A percentile compares a stretch with the other conserved stretches of the same genome.
Evolutionary conservation across 345 rosid genomes (phyloP).

Genomic region (Durio zibethinus): DNA sequence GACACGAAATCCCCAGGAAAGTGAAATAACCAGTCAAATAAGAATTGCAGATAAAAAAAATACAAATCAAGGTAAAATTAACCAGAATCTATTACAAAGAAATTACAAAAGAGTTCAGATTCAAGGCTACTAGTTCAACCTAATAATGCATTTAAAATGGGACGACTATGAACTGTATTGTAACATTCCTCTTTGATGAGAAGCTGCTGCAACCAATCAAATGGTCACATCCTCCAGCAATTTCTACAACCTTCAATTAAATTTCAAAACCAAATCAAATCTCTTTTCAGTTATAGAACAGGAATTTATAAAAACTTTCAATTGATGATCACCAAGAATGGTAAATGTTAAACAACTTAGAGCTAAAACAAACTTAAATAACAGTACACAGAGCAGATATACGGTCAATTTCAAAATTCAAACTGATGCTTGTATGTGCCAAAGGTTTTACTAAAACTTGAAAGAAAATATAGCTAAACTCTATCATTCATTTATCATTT

Average conservation of each 20-base stretch:
- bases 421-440: not conserved
- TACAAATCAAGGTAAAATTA: not conserved
- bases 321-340: not conserved
- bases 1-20: too few relatives aligned
- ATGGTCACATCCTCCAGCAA: not conserved
- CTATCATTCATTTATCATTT: not conserved
- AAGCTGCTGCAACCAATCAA: not conserved
- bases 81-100: not conserved
- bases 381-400: not conserved
- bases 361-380: not conserved
- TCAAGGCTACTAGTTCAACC: not conserved
- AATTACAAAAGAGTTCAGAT: constrained; percentile 2
- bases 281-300: not conserved
- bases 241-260: not conserved
- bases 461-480: not conserved
- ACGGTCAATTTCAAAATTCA: too few relatives aligned
- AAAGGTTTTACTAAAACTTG: not conserved
- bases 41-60: not conserved
- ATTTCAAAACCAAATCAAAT: not conserved
- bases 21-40: too few relatives aligned
- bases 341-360: not conserved
- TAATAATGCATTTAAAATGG: not conserved
- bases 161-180: not conserved
- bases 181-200: not conserved
- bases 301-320: not conserved